Evolutionary conservation across 1,139 yeast species (phyloP).

Genomic region (Saccharomyces pastorianus): DNA sequence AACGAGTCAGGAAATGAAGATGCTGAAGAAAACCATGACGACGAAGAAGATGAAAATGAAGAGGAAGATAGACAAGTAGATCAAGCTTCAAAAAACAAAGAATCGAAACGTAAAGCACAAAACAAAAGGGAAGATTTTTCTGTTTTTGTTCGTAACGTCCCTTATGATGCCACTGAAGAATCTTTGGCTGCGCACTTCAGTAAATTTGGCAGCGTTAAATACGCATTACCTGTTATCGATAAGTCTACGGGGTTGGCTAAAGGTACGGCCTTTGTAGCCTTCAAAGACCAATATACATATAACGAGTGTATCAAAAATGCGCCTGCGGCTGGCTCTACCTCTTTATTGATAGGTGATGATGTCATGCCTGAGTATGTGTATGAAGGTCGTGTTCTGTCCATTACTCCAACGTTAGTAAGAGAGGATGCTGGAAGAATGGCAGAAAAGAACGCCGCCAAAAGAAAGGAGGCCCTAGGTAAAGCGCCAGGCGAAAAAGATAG

Average conservation of each 20-base stretch:
- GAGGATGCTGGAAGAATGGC: conserved; percentile 73
- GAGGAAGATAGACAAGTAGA: conserved; percentile 33
- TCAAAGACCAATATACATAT: conserved; percentile 53
- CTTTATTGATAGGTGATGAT: conserved; percentile 84
- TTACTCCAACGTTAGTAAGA: conserved; percentile 80
- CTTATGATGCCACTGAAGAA: conserved; percentile 88
- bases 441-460: conserved; percentile 62
- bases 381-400: conserved; percentile 82
- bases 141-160: conserved; percentile 82
- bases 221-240: conserved; percentile 90
- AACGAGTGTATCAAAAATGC: conserved; percentile 66
- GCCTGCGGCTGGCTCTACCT: conserved; percentile 67
- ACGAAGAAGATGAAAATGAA: conserved; percentile 28
- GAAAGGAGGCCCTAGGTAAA: conserved; percentile 73
- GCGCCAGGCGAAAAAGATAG: conserved; percentile 73
- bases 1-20: conserved; percentile 34
- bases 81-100: conserved; percentile 33
- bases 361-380: conserved; percentile 82
- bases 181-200: conserved; percentile 67
- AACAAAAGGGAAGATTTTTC: conserved; percentile 65
- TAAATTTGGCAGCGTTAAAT: conserved; percentile 79
- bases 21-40: conserved; percentile 33
- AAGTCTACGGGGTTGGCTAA: conserved; percentile 76
- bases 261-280: conserved; percentile 95
- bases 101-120: conserved; percentile 34